These are phyloP conservation scores for Aotearoamyces nothofagi DNA, from an alignment of 2,329 filamentous ascomycete species.

Conservation along the genomic window DNA sequence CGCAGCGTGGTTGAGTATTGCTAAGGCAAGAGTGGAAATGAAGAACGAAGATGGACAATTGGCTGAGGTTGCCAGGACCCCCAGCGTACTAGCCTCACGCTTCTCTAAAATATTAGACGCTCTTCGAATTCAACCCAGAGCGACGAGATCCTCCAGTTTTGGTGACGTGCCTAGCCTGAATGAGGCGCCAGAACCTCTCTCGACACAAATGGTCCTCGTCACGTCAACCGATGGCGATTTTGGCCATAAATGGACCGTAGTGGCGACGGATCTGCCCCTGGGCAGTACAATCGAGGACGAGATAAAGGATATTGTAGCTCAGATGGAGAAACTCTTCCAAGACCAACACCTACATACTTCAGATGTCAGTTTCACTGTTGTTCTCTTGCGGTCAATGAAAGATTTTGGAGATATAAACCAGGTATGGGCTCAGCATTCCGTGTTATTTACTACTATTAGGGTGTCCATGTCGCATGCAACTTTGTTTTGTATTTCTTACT, in stretches of 20 bases:
- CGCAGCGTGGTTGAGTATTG: conserved; percentile 55
- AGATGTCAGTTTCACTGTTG: conserved; percentile 37
- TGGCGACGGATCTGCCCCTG: neutral
- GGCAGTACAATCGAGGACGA: conserved; percentile 26
- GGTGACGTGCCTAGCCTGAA: too few relatives aligned
- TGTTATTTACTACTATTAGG: too few relatives aligned
- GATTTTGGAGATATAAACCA: conserved; percentile 65
- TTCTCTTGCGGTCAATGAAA: conserved; percentile 66
- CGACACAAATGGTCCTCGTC: neutral
- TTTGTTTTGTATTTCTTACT: too few relatives aligned
- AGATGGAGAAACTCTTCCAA: conserved; percentile 27
- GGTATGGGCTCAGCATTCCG: conserved; percentile 9
- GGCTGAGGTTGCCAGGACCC: too few relatives aligned
- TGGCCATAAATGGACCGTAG: too few relatives aligned
- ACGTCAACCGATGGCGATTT: too few relatives aligned
- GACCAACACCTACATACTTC: conserved; percentile 21
- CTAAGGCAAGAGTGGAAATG: conserved; percentile 31
- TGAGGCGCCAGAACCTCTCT: neutral
- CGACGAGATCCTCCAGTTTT: too few relatives aligned
- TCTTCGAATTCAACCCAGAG: too few relatives aligned
- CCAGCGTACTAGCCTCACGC: too few relatives aligned
- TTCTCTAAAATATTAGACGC: too few relatives aligned
- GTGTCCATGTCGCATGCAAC: too few relatives aligned
- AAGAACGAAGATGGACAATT: conserved; percentile 7
- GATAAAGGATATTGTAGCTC: conserved; percentile 29